A percentile compares a stretch with the other conserved stretches of the same genome.
Evolutionary conservation across 768 basidiomycete genomes (phyloP).

Genomic region (Suillus lakei): DNA sequence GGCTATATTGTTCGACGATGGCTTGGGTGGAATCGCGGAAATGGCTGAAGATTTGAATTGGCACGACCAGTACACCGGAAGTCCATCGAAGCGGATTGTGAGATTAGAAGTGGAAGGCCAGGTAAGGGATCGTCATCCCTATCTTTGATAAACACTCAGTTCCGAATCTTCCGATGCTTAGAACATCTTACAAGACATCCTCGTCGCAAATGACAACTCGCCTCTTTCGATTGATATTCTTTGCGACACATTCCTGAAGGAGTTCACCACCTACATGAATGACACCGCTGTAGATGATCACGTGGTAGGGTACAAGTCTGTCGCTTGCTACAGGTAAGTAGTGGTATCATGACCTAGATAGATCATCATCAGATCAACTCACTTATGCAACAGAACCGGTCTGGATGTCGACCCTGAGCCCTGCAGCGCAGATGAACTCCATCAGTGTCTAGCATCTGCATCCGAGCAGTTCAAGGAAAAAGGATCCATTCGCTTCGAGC

Average conservation of each 20-base stretch:
- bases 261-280: conserved; percentile 42
- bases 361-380: neutral
- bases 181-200: conserved; percentile 27
- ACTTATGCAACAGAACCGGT: conserved; percentile 52
- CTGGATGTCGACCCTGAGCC: conserved; percentile 50
- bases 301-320: conserved; percentile 76
- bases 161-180: neutral
- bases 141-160: conserved; percentile 11
- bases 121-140: conserved; percentile 40
- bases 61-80: conserved; percentile 65
- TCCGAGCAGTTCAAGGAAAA: conserved; percentile 40
- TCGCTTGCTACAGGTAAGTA: conserved; percentile 63
- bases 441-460: conserved; percentile 38
- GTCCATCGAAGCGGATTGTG: conserved; percentile 63
- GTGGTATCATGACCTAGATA: neutral
- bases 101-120: conserved; percentile 75
- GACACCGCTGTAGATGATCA: conserved; percentile 45
- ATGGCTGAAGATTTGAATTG: conserved; percentile 56
- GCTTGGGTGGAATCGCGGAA: conserved; percentile 53
- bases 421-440: conserved; percentile 29
- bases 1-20: conserved; percentile 76
- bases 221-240: conserved; percentile 13
- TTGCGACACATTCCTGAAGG: conserved; percentile 35
- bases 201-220: conserved; percentile 17
- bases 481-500: conserved; percentile 53